Conservation (phyloP, 106 monocot genomes). For the Dendrobium chrysotoxum region DNA sequence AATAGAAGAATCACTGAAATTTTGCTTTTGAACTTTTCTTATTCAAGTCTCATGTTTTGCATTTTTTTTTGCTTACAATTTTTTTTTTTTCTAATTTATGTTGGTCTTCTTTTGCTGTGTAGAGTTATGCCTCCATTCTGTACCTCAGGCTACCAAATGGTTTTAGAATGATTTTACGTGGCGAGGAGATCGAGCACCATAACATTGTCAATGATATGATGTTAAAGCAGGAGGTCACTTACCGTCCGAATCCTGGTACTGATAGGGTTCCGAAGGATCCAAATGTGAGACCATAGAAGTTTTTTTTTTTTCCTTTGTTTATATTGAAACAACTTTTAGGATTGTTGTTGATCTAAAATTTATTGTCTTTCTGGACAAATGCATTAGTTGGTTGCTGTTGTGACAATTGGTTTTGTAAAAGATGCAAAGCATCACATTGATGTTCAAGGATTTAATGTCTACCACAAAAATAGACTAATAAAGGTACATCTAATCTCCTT, state of each 20-base stretch:
- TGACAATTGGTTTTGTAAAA: conserved; percentile 93
- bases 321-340: background rate
- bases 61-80: background rate
- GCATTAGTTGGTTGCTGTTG: conserved; percentile 67
- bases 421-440: conserved; percentile 96
- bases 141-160: conserved; percentile 68
- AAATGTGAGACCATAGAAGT: conserved; percentile 28
- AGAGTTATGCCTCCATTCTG: conserved; percentile 97
- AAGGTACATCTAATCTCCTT: conserved; percentile 41
- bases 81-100: background rate
- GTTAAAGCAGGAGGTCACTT: conserved; percentile 62
- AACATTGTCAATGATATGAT: conserved; percentile 93
- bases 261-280: conserved; percentile 44
- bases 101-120: conserved; percentile 14
- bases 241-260: conserved; percentile 46
- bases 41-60: background rate
- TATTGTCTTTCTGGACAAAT: background rate
- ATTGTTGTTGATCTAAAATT: background rate
- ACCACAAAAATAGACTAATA: conserved; percentile 92
- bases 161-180: conserved; percentile 85
- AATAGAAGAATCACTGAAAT: background rate
- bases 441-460: conserved; percentile 98
- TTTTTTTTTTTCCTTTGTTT: background rate
- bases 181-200: conserved; percentile 79
- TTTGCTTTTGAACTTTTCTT: background rate